Conservation (phyloP, 768 basidiomycete genomes). For the Kondoa malvinella region DNA sequence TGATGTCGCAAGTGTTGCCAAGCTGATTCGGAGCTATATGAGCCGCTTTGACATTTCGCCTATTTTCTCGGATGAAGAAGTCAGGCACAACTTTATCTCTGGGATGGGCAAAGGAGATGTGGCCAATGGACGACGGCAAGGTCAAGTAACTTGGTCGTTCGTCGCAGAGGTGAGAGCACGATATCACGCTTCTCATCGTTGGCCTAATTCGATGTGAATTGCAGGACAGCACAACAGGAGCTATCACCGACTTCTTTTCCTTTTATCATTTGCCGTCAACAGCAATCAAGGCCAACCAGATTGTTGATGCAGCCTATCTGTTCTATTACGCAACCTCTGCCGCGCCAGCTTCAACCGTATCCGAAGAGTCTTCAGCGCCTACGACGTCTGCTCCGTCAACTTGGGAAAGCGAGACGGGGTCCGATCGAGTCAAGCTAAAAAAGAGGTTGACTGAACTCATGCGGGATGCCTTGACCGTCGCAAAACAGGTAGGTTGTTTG, state of each 20-base stretch:
- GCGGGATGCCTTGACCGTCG: slow-evolving; percentile 62
- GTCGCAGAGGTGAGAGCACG: slow-evolving; percentile 61
- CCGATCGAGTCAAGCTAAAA: slow-evolving; percentile 49
- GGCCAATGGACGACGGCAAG: slow-evolving; percentile 43
- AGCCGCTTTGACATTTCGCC: slow-evolving; percentile 68
- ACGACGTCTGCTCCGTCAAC: too few relatives aligned
- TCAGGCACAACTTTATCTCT: slow-evolving; percentile 71
- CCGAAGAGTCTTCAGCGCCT: too few relatives aligned
- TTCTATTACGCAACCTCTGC: slow-evolving; percentile 82
- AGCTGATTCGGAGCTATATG: slow-evolving; percentile 62
- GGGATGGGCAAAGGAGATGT: slow-evolving; percentile 50
- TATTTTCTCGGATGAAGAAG: slow-evolving; percentile 55
- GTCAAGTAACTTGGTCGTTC: slow-evolving; percentile 88
- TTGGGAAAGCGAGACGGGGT: slow-evolving; percentile 38
- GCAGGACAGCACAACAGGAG: slow-evolving; percentile 62
- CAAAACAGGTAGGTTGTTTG: slow-evolving; percentile 44
- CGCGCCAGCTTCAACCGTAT: slow-evolving; percentile 33
- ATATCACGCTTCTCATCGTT: background rate
- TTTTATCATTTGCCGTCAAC: slow-evolving; percentile 94
- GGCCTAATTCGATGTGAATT: background rate
- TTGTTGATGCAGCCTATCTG: slow-evolving; percentile 79
- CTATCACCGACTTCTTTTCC: slow-evolving; percentile 88
- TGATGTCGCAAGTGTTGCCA: slow-evolving; percentile 54
- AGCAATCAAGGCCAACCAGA: slow-evolving; percentile 40
- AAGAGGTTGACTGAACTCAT: slow-evolving; percentile 54